Percentiles rank a stretch among this genome's conserved stretches.
These are phyloP conservation scores for Borovskyia barvae DNA, from an alignment of 208 protist species.

Conservation along the genomic window DNA sequence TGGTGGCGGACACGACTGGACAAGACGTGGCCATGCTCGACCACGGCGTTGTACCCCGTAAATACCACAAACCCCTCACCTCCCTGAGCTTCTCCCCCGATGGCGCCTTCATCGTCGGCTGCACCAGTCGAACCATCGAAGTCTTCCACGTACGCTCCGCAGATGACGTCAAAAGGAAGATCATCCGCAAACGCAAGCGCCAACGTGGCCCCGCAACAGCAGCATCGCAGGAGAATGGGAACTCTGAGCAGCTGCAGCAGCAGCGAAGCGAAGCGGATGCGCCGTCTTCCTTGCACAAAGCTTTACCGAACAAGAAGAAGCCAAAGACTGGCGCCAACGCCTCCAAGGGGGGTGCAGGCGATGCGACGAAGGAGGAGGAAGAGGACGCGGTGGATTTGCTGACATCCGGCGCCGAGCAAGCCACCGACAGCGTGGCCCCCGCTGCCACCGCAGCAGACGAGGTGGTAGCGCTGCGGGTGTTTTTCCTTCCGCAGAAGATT, in stretches of 20 bases:
- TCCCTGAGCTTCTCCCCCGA: constrained; percentile 65
- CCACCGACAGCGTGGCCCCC: not conserved
- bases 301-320: too few relatives aligned
- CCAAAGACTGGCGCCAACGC: not conserved
- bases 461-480: constrained; percentile 64
- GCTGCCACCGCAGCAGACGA: constrained; percentile 67
- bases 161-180: constrained; percentile 74
- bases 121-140: constrained; percentile 85
- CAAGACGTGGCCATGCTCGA: constrained; percentile 33
- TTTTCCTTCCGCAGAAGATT: constrained; percentile 79
- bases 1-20: not conserved
- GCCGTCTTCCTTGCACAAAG: too few relatives aligned
- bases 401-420: not conserved
- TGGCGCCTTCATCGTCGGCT: constrained; percentile 67
- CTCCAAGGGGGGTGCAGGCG: not conserved
- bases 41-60: constrained; percentile 71
- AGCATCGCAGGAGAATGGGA: constrained; percentile 3
- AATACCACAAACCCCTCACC: constrained; percentile 82
- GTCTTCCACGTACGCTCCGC: constrained; percentile 69
- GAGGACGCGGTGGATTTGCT: constrained; percentile 5
- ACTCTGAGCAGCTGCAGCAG: not conserved
- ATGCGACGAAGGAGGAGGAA: constrained; percentile 5
- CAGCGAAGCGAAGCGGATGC: constrained; percentile 5
- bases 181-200: constrained; percentile 72
- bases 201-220: constrained; percentile 14